These are phyloP conservation scores for Ichthyophthirius multifiliis DNA, from an alignment of 169 alveolate genomes.

Conservation along the genomic window DNA sequence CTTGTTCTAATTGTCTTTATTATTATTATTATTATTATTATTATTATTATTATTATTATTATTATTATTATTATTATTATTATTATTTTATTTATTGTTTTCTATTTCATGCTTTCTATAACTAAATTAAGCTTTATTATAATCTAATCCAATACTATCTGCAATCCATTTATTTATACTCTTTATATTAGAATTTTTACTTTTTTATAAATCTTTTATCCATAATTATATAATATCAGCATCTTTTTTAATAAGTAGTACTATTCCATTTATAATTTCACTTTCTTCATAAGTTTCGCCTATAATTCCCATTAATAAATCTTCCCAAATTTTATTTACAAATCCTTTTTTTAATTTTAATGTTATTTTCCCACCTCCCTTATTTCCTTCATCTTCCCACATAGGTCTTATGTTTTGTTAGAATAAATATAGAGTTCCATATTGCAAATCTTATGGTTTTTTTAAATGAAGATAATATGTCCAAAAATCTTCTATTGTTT, in stretches of 20 bases:
- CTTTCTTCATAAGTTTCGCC: constrained; percentile 23
- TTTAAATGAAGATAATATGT: background rate
- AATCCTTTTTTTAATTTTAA: constrained; percentile 62
- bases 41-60: too few relatives aligned
- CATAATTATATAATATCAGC: background rate
- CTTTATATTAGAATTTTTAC: background rate
- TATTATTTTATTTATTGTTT: too few relatives aligned
- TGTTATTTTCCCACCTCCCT: constrained; percentile 75
- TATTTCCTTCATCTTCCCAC: constrained; percentile 82
- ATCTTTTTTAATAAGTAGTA: background rate
- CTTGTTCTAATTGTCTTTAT: too few relatives aligned
- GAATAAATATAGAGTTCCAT: constrained; percentile 50
- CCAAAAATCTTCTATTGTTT: background rate
- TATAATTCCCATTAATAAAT: constrained; percentile 57
- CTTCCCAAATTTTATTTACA: constrained; percentile 76
- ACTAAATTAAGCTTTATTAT: background rate
- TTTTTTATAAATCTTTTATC: background rate
- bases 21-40: too few relatives aligned
- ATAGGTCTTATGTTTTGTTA: constrained; percentile 62
- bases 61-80: too few relatives aligned
- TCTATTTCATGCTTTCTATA: too few relatives aligned
- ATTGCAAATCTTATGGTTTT: background rate
- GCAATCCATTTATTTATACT: background rate
- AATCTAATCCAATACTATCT: background rate
- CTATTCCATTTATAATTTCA: background rate